These are phyloP conservation scores for Linanthus parryae DNA, from an alignment of 148 eudicot genomes.

Conservation along the genomic window DNA sequence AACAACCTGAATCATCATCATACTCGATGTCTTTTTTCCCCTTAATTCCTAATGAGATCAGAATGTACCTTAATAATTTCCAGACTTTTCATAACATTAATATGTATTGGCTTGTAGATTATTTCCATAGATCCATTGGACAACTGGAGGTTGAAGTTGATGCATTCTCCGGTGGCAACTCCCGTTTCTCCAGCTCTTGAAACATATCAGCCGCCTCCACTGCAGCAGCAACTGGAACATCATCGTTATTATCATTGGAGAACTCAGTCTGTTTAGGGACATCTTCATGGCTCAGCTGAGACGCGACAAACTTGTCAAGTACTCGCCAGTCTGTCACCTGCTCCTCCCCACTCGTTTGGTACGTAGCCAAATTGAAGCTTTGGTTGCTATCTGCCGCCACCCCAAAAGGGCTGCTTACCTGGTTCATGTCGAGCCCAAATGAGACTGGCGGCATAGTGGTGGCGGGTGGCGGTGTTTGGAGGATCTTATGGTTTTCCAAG, in stretches of 20 bases:
- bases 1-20: too few species aligned
- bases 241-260: slow-evolving; percentile 9
- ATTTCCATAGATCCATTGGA: slow-evolving; percentile 47
- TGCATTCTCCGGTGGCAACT: slow-evolving; percentile 20
- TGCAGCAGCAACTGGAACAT: too few species aligned
- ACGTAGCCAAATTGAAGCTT: slow-evolving; percentile 10
- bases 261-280: slow-evolving; percentile 22
- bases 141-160: slow-evolving; percentile 31
- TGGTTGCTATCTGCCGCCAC: too few species aligned
- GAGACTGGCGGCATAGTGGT: background rate
- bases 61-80: slow-evolving; percentile 19
- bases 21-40: background rate
- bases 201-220: too few species aligned
- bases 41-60: background rate
- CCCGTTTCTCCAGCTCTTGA: slow-evolving; percentile 25
- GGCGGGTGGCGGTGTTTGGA: slow-evolving; percentile 1
- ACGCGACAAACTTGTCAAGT: slow-evolving; percentile 78
- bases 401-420: slow-evolving; percentile 13
- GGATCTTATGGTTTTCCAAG: slow-evolving; percentile 29
- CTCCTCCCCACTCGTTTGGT: slow-evolving; percentile 16
- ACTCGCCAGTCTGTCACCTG: slow-evolving; percentile 75
- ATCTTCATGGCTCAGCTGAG: slow-evolving; percentile 71
- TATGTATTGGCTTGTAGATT: background rate
- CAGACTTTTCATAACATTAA: background rate
- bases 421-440: slow-evolving; percentile 28